These are phyloP conservation scores for Colletotrichum camelliae DNA, from an alignment of 2,329 filamentous ascomycete genomes.

Conservation along the genomic window DNA sequence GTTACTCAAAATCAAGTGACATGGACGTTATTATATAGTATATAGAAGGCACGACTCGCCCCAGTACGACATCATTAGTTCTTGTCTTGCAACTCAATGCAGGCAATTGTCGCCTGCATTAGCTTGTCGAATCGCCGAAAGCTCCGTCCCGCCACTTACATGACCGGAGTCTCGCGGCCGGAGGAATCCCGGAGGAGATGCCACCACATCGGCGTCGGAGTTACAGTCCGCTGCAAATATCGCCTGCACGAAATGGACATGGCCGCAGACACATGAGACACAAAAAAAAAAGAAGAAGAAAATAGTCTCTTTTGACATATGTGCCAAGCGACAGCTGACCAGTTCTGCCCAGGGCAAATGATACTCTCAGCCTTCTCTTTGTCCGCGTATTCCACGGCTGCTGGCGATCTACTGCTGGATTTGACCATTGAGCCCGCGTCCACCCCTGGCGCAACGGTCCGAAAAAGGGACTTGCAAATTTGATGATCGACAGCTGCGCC, in stretches of 20 bases:
- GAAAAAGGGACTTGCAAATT: not conserved
- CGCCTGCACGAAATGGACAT: not conserved
- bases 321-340: not conserved
- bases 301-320: not conserved
- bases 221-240: not conserved
- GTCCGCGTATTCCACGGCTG: not conserved
- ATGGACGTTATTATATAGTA: not conserved
- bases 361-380: not conserved
- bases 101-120: not conserved
- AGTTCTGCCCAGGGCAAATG: not conserved
- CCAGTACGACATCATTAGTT: not conserved
- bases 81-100: not conserved
- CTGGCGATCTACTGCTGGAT: not conserved
- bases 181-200: not conserved
- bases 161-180: not conserved
- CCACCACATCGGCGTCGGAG: not conserved
- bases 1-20: not conserved
- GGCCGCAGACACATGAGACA: not conserved
- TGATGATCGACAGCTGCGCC: not conserved
- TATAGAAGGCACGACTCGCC: not conserved
- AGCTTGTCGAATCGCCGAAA: not conserved
- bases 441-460: not conserved
- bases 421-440: not conserved
- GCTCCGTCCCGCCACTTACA: not conserved
- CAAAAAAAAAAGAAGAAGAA: not conserved